Evolutionary conservation across 2,329 filamentous ascomycete species (phyloP), one percentile per base, ranked within the genome.

Genomic region (Tolypocladium album): DNA sequence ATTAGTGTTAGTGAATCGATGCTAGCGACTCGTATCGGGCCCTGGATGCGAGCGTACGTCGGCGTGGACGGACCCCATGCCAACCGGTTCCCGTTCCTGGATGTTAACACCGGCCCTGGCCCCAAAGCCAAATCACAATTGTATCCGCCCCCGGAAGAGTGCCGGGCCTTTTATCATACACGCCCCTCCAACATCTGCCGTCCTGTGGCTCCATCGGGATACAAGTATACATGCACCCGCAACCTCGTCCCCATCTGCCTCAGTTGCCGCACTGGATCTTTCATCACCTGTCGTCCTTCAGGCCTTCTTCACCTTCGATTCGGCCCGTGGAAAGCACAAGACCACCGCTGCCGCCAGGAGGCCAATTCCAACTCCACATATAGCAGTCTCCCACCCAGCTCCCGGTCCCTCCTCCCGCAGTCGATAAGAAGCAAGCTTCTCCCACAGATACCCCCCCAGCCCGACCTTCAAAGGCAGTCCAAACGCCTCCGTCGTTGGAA

Each of bases 101-200:
- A 67, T 67, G 69, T 71, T 68, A 71, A 70, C 71, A 67, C 70
- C 67, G 66, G 67, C 68, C 69, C 70, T 67, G 65, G 66, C 70
- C 68, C 64, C 57, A 60, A 62, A 53, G 43, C 63, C 61, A 64
- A 61, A 60, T 60, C 56, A 60, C 57, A 40, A 38, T 15, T 69
- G 72, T 72, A 72, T 72, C 75, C 73, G 75, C 74, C 74, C 71
- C 73, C 73, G 69, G 72, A 68, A 75, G 76, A 79, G 72, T 80
- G 75, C 79, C 78, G 78, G 75, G 71, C 71, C 67, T 72, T 74
- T 76, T 73, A 74, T 71, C 71, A 77, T 74, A 75, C 74, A 75
- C 74, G 71, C 74, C 77, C 76, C 76, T 78, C 76, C 74, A 76
- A 66, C 71, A 77, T 75, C 74, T 77, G 72, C 75, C 76, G 76